Conservation (phyloP, 768 basidiomycete species). For the Dioszegia hungarica region DNA sequence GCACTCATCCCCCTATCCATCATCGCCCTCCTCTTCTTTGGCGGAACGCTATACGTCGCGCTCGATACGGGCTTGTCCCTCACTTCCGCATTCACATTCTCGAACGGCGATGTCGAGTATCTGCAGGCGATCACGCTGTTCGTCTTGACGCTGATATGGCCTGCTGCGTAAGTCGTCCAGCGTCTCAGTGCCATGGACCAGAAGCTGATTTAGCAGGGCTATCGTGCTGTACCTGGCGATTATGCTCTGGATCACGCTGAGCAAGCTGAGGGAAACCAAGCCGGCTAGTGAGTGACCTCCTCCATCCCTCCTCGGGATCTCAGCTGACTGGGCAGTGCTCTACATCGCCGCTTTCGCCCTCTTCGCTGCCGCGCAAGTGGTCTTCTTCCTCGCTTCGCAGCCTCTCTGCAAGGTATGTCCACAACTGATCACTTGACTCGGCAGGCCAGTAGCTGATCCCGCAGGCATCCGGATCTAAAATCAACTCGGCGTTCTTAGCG, state of each 20-base stretch:
- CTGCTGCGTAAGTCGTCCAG: constrained; percentile 58
- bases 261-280: constrained; percentile 68
- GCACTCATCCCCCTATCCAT: constrained; percentile 57
- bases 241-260: constrained; percentile 75
- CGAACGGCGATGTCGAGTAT: constrained; percentile 57
- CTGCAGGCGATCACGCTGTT: constrained; percentile 72
- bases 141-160: constrained; percentile 74
- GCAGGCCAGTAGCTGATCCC: background rate
- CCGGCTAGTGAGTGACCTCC: constrained; percentile 58
- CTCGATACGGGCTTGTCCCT: constrained; percentile 73
- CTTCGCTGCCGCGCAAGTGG: constrained; percentile 75
- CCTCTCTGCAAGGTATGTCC: constrained; percentile 64
- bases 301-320: background rate
- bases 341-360: constrained; percentile 69
- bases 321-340: constrained; percentile 52
- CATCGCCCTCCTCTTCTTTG: constrained; percentile 68
- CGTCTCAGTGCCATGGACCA: background rate
- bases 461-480: constrained; percentile 55
- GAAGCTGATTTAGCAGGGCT: constrained; percentile 52
- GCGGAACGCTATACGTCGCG: constrained; percentile 71
- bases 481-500: constrained; percentile 83
- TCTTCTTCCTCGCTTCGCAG: constrained; percentile 72
- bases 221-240: constrained; percentile 65
- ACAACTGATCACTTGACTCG: background rate
- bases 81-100: constrained; percentile 58